Conservation (phyloP, 2,329 filamentous ascomycete genomes). For the Dendryphion nanum region DNA sequence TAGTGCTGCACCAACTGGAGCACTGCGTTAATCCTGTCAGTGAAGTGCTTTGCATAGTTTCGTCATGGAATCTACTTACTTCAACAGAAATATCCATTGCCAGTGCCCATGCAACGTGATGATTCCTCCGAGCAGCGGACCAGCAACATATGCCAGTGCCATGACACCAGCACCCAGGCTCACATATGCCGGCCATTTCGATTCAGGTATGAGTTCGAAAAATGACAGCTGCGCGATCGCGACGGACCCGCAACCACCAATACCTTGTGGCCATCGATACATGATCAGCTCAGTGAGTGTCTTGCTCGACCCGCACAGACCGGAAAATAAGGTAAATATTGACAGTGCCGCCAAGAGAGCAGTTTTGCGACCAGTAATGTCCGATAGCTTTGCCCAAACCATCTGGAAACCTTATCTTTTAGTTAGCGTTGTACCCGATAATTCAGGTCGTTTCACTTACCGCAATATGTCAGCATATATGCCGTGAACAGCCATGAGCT, state of each 20-base stretch:
- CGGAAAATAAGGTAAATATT: slow-evolving; percentile 29
- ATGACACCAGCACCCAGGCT: background rate
- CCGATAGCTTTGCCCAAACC: slow-evolving; percentile 31
- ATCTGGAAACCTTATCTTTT: slow-evolving; percentile 7
- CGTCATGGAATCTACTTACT: slow-evolving; percentile 8
- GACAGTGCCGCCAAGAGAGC: slow-evolving; percentile 19
- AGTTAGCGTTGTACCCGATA: background rate
- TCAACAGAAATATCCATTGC: slow-evolving; percentile 19
- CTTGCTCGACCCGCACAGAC: slow-evolving; percentile 26
- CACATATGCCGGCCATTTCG: background rate
- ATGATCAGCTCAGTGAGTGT: slow-evolving; percentile 20
- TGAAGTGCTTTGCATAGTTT: background rate
- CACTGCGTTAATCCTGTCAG: slow-evolving; percentile 4
- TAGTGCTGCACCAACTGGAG: slow-evolving; percentile 5
- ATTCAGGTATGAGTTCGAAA: slow-evolving; percentile 15
- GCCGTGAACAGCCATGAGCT: slow-evolving; percentile 35
- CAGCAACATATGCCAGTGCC: slow-evolving; percentile 6
- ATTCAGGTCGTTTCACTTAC: slow-evolving; percentile 13
- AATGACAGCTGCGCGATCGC: slow-evolving; percentile 28
- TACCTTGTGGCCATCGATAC: slow-evolving; percentile 32
- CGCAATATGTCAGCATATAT: slow-evolving; percentile 34
- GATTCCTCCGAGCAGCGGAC: slow-evolving; percentile 15
- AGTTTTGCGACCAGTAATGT: slow-evolving; percentile 31
- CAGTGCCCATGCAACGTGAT: slow-evolving; percentile 9
- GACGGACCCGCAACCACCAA: slow-evolving; percentile 32